Evolutionary conservation across 345 rosid genomes (phyloP).

Genomic region (Hibiscus mutabilis): DNA sequence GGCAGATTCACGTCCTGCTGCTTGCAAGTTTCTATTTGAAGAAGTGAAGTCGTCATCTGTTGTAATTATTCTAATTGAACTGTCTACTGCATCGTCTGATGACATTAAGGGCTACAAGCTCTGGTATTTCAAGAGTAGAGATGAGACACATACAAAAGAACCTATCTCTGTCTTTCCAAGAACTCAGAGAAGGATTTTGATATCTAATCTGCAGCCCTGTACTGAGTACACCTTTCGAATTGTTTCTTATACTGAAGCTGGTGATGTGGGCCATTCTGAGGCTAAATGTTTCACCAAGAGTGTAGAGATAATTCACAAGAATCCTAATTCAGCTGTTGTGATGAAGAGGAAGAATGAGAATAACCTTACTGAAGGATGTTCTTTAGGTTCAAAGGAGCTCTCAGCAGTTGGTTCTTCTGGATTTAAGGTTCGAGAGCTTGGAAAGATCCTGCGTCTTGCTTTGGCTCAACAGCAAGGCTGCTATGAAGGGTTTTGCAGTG

Average conservation of each 20-base stretch:
- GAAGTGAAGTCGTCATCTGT: conserved; percentile 60
- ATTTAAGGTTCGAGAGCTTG: conserved; percentile 72
- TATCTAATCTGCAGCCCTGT: conserved; percentile 83
- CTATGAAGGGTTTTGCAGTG: conserved; percentile 59
- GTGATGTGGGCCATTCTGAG: conserved; percentile 62
- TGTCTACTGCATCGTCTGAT: conserved; percentile 32
- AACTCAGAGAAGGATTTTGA: conserved; percentile 61
- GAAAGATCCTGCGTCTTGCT: conserved; percentile 55
- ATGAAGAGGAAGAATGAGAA: conserved; percentile 28
- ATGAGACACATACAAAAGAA: conserved; percentile 49
- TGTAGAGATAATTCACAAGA: conserved; percentile 51
- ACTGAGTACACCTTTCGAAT: conserved; percentile 64
- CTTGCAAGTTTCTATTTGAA: conserved; percentile 82
- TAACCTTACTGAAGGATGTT: conserved; percentile 30
- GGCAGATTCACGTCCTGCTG: conserved; percentile 63
- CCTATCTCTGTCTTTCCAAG: conserved; percentile 52
- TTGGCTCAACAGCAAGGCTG: conserved; percentile 71
- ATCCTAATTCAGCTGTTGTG: conserved; percentile 24
- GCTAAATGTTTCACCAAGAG: conserved; percentile 62
- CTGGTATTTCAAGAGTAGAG: conserved; percentile 76
- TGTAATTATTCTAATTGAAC: conserved; percentile 56
- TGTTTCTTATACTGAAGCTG: conserved; percentile 49
- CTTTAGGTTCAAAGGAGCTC: conserved; percentile 27
- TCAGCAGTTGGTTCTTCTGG: conserved; percentile 35
- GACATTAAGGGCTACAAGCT: conserved; percentile 81